A percentile compares a stretch with the other conserved stretches of the same genome.
Conservation (phyloP, 495 filamentous ascomycete species). For the Barbatosphaeria neglecta region DNA sequence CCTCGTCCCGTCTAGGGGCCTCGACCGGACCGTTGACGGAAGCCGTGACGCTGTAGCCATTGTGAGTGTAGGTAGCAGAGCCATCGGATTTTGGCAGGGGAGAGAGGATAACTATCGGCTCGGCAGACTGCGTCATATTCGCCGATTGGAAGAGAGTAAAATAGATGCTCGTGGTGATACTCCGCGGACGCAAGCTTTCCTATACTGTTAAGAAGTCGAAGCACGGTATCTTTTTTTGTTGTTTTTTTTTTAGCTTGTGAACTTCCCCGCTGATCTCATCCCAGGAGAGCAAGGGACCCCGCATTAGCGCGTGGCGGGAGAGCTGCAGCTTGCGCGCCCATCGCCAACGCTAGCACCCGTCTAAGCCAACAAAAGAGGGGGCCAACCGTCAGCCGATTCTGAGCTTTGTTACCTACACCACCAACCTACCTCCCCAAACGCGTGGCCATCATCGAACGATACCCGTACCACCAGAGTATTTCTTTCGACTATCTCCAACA, state of each 20-base stretch:
- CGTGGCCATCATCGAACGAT: not conserved
- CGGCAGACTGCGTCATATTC: constrained; percentile 30
- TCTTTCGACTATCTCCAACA: not conserved
- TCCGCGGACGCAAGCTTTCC: no score
- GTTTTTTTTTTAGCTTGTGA: no score
- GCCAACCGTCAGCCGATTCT: not conserved
- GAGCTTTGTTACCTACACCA: not conserved
- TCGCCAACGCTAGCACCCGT: no score
- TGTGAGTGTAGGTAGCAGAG: constrained; percentile 69
- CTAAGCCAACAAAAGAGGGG: no score
- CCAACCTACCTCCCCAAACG: not conserved
- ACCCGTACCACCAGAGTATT: no score
- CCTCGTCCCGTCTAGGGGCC: constrained; percentile 72
- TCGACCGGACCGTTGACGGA: constrained; percentile 91
- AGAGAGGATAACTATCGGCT: constrained; percentile 37
- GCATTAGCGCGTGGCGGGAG: not conserved
- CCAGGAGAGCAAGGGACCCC: no score
- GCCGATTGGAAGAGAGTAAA: no score
- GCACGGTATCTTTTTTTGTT: no score
- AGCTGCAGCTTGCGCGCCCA: no score
- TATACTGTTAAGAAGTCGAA: no score
- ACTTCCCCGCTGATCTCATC: no score
- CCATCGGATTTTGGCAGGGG: constrained; percentile 70
- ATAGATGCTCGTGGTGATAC: no score
- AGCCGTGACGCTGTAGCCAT: constrained; percentile 70